Evolutionary conservation across 164 flowering plant species (phyloP).

Genomic region (Annona squamosa): DNA sequence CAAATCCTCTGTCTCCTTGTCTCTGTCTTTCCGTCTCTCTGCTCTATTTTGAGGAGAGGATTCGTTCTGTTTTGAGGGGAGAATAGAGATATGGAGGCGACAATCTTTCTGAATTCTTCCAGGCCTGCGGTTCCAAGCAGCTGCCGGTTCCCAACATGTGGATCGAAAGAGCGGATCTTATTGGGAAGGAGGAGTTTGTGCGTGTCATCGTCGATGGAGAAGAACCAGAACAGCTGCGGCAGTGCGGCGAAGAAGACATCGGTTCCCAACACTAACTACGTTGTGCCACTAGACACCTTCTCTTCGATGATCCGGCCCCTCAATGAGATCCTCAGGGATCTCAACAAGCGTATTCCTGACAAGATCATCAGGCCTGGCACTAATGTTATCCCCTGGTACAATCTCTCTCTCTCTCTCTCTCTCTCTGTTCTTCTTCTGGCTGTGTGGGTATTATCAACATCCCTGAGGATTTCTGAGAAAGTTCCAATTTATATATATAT

Average conservation of each 20-base stretch:
- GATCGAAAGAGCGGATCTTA: background rate
- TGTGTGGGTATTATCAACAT: too few relatives aligned
- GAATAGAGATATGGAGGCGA: conserved; percentile 5
- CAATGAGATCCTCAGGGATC: conserved; percentile 80
- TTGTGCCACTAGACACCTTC: conserved; percentile 72
- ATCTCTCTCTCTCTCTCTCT: background rate
- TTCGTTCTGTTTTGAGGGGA: too few relatives aligned
- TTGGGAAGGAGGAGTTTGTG: background rate
- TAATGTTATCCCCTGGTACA: conserved; percentile 59
- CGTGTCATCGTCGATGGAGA: conserved; percentile 9
- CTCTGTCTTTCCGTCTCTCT: background rate
- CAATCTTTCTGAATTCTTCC: conserved; percentile 3
- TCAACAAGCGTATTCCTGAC: conserved; percentile 84
- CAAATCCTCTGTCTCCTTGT: background rate
- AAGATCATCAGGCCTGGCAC: conserved; percentile 39
- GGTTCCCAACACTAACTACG: conserved; percentile 62
- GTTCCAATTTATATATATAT: too few relatives aligned
- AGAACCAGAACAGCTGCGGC: conserved; percentile 6
- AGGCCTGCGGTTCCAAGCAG: background rate
- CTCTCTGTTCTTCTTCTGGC: too few relatives aligned
- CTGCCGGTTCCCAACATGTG: background rate
- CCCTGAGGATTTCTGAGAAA: too few relatives aligned
- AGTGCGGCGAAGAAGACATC: conserved; percentile 7
- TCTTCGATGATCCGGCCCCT: conserved; percentile 73
- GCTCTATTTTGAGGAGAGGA: too few relatives aligned